These are phyloP conservation scores for Elsinoe perseae DNA, from an alignment of 2,329 filamentous ascomycete species.

Conservation along the genomic window DNA sequence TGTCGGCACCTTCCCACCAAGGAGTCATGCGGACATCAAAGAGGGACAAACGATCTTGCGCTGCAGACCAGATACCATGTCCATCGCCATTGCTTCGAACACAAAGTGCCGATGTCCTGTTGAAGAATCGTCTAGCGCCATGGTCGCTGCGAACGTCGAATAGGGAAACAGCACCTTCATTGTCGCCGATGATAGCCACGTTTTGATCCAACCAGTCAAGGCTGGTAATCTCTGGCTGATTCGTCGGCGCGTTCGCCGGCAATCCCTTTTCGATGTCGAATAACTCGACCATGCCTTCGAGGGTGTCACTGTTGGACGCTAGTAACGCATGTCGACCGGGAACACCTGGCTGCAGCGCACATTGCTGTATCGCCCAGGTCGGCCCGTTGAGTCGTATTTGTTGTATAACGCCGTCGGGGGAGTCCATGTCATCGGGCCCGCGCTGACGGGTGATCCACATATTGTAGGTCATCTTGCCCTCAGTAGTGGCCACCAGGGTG, in stretches of 20 bases:
- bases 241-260: neutral
- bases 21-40: constrained; percentile 18
- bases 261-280: neutral
- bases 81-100: constrained; percentile 16
- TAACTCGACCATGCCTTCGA: neutral
- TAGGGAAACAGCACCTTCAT: neutral
- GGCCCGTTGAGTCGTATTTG: neutral
- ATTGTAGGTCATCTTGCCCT: constrained; percentile 13
- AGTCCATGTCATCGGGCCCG: neutral
- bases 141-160: constrained; percentile 15
- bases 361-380: neutral
- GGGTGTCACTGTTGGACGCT: neutral
- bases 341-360: neutral
- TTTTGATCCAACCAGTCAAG: constrained; percentile 18
- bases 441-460: constrained; percentile 15
- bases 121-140: constrained; percentile 7
- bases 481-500: constrained; percentile 11
- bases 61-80: constrained; percentile 14
- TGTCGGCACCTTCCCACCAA: neutral
- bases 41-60: constrained; percentile 7
- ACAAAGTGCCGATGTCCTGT: constrained; percentile 10
- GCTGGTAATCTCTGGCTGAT: neutral
- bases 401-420: neutral
- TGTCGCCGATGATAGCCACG: constrained; percentile 16
- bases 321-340: neutral